Evolutionary conservation across 2,329 filamentous ascomycete species (phyloP).

Genomic region (Sclerotinia borealis): DNA sequence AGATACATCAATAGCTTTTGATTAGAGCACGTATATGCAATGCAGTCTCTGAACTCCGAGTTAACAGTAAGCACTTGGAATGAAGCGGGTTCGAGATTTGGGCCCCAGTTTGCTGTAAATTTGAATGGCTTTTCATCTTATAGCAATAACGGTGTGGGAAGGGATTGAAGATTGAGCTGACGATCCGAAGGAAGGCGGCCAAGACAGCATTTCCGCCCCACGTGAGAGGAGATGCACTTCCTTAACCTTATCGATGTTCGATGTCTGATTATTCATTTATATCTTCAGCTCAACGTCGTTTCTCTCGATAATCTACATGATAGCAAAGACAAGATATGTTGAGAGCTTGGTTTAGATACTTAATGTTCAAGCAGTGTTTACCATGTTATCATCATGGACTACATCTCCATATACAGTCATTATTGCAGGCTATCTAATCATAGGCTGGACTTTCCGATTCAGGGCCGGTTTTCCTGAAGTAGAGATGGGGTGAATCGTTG

Average conservation of each 20-base stretch:
- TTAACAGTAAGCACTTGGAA: not conserved
- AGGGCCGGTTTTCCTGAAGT: conserved; percentile 1
- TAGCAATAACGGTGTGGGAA: not conserved
- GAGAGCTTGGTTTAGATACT: not conserved
- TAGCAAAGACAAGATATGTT: not conserved
- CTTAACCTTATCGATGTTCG: not conserved
- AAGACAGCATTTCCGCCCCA: not conserved
- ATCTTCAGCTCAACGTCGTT: not conserved
- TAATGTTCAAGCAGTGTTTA: not conserved
- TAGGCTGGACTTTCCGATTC: conserved; percentile 4
- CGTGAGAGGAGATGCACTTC: no score
- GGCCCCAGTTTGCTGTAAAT: not conserved
- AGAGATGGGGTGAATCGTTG: not conserved
- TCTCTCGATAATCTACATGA: not conserved
- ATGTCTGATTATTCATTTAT: not conserved
- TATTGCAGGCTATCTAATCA: not conserved
- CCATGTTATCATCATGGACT: not conserved
- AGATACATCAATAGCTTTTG: not conserved
- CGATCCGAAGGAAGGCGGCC: not conserved
- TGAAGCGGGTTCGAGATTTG: not conserved
- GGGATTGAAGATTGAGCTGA: not conserved
- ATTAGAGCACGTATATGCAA: not conserved
- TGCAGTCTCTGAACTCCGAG: not conserved
- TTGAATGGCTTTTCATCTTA: not conserved
- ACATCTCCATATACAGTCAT: not conserved